Evolutionary conservation across 148 eudicot species (phyloP).

Genomic region (Polygonum maritimum): DNA sequence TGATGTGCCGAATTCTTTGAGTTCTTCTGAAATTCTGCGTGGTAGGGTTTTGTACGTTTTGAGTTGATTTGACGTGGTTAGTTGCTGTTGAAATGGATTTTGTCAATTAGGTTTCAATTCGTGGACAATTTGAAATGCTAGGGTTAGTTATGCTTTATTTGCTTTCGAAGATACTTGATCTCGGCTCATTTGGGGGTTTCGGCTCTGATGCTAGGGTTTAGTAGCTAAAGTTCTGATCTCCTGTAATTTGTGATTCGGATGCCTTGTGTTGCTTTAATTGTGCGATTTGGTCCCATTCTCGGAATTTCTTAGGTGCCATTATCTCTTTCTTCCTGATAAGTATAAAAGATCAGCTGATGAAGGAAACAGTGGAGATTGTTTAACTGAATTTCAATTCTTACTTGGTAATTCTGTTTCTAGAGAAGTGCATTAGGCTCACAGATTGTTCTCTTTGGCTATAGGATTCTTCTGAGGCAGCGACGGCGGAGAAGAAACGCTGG

Average conservation of each 20-base stretch:
- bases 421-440: background rate
- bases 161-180: background rate
- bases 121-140: background rate
- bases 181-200: background rate
- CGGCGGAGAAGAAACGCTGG: constrained; percentile 78
- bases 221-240: background rate
- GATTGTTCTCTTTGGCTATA: constrained; percentile 16
- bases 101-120: background rate
- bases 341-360: background rate
- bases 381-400: background rate
- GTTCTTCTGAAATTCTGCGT: background rate
- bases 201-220: background rate
- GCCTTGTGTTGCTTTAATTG: background rate
- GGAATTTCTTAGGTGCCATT: background rate
- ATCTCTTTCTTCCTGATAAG: background rate
- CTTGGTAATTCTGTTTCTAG: background rate
- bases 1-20: background rate
- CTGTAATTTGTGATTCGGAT: background rate
- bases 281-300: background rate
- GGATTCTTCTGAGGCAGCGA: constrained; percentile 51
- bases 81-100: background rate
- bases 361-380: background rate
- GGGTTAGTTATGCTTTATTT: background rate
- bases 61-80: background rate
- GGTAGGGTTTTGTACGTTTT: background rate